Percentiles rank a stretch among this genome's conserved stretches.
phyloP scores from a whole-genome alignment of 2,329 filamentous ascomycete genomes.

The Pyrenochaeta sp. region DNA sequence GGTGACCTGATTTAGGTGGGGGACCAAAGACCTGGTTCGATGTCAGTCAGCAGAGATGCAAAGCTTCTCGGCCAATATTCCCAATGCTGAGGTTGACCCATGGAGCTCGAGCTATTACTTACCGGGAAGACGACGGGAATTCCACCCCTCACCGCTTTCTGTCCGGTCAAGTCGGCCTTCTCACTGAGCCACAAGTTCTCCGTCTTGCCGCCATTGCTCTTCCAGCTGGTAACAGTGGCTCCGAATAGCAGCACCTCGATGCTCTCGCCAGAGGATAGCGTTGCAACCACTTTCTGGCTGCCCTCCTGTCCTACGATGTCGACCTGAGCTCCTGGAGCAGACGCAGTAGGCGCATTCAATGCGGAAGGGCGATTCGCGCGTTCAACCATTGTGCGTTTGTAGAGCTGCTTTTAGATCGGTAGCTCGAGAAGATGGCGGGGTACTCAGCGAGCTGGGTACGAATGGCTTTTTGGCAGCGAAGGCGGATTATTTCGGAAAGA shows the following conservation, averaged over 20 bases:
- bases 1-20: constrained; percentile 75
- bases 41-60: constrained; percentile 12
- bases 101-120: constrained; percentile 45
- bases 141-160: constrained; percentile 88
- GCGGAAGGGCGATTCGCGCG: constrained; percentile 84
- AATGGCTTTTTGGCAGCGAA: no score
- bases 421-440: constrained; percentile 11
- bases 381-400: constrained; percentile 70
- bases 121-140: constrained; percentile 95
- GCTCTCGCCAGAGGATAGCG: constrained; percentile 84
- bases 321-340: constrained; percentile 72
- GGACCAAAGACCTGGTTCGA: constrained; percentile 76
- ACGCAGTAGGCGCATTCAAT: constrained; percentile 67
- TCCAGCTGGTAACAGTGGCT: constrained; percentile 94
- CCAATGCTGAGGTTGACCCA: no score
- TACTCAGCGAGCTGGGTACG: background rate
- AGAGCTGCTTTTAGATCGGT: background rate
- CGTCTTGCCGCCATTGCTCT: constrained; percentile 72
- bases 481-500: background rate
- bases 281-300: constrained; percentile 77
- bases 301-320: constrained; percentile 78
- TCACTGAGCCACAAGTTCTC: constrained; percentile 91
- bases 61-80: background rate
- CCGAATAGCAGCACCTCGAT: constrained; percentile 89
- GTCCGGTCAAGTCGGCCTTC: constrained; percentile 81